Conservation (phyloP, 164 flowering plant genomes). For the Dillenia turbinata region DNA sequence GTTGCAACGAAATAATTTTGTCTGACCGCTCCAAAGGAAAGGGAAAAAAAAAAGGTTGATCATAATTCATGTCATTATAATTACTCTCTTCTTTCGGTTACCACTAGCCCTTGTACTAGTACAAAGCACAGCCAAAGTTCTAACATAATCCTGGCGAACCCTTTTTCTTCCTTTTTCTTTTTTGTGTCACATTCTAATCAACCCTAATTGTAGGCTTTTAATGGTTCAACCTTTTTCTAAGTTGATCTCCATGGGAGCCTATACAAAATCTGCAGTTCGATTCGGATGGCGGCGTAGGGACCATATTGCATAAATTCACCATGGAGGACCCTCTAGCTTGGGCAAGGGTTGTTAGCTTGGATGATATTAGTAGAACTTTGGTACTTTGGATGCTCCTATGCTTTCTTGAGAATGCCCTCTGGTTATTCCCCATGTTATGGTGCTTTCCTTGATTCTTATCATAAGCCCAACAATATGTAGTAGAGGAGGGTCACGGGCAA, state of each 20-base stretch:
- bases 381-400: slow-evolving; percentile 14
- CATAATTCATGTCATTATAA: slow-evolving; percentile 20
- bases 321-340: too few species aligned
- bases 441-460: slow-evolving; percentile 12
- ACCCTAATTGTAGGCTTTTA: not conserved
- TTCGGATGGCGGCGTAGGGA: too few species aligned
- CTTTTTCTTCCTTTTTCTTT: too few species aligned
- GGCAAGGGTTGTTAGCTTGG: too few species aligned
- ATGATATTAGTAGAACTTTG: not conserved
- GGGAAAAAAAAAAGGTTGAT: slow-evolving; percentile 20
- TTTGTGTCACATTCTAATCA: not conserved
- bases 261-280: not conserved
- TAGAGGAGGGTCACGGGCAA: slow-evolving; percentile 65
- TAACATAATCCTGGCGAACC: not conserved
- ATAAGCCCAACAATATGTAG: slow-evolving; percentile 52
- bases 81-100: slow-evolving; percentile 31
- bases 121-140: not conserved
- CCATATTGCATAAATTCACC: too few species aligned
- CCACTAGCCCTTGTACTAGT: slow-evolving; percentile 29
- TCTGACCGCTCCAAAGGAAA: slow-evolving; percentile 12
- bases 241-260: not conserved
- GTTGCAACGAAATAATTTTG: slow-evolving; percentile 5
- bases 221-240: not conserved
- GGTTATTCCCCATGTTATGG: too few species aligned
- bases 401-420: slow-evolving; percentile 1